Percentiles rank a stretch among this genome's conserved stretches.
These are phyloP conservation scores for Calonectria pteridis DNA, from an alignment of 2,329 filamentous ascomycete species.

Conservation along the genomic window DNA sequence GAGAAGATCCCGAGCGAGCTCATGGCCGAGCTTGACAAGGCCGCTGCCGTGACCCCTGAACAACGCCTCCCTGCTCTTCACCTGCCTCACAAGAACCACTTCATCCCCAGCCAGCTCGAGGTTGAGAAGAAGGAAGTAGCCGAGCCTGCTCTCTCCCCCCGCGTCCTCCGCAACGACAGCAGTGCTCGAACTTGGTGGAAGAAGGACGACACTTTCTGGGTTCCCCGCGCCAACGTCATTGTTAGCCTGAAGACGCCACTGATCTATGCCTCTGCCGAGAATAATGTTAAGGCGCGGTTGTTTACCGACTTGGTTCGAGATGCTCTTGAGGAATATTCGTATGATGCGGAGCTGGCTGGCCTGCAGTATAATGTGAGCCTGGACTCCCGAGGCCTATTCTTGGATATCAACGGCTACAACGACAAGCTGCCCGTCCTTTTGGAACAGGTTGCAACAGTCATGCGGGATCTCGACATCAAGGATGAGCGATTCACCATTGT, in stretches of 20 bases:
- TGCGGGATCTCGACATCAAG: slow-evolving; percentile 86
- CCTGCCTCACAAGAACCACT: slow-evolving; percentile 93
- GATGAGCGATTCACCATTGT: slow-evolving; percentile 92
- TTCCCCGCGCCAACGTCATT: slow-evolving; percentile 90
- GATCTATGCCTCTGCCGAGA: slow-evolving; percentile 82
- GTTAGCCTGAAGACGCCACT: slow-evolving; percentile 85
- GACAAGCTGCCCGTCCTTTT: slow-evolving; percentile 93
- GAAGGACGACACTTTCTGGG: slow-evolving; percentile 99
- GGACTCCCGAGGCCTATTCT: slow-evolving; percentile 78
- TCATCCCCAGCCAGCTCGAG: slow-evolving; percentile 92
- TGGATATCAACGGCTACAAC: slow-evolving; percentile 91
- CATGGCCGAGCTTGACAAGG: slow-evolving; percentile 76
- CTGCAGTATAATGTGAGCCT: slow-evolving; percentile 84
- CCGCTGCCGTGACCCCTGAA: slow-evolving; percentile 67
- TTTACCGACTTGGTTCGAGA: slow-evolving; percentile 91
- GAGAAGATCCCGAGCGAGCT: slow-evolving; percentile 85
- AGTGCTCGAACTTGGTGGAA: slow-evolving; percentile 93
- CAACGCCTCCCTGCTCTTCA: slow-evolving; percentile 79
- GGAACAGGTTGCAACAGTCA: slow-evolving; percentile 86
- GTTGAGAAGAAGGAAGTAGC: slow-evolving; percentile 95
- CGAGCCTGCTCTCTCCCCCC: slow-evolving; percentile 79
- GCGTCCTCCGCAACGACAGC: slow-evolving; percentile 86
- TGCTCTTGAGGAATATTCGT: slow-evolving; percentile 91
- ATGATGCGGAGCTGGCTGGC: slow-evolving; percentile 94
- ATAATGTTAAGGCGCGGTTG: slow-evolving; percentile 80